These are phyloP conservation scores for Neofusicoccum cordaticola DNA, from an alignment of 2,329 filamentous ascomycete species.

Conservation along the genomic window DNA sequence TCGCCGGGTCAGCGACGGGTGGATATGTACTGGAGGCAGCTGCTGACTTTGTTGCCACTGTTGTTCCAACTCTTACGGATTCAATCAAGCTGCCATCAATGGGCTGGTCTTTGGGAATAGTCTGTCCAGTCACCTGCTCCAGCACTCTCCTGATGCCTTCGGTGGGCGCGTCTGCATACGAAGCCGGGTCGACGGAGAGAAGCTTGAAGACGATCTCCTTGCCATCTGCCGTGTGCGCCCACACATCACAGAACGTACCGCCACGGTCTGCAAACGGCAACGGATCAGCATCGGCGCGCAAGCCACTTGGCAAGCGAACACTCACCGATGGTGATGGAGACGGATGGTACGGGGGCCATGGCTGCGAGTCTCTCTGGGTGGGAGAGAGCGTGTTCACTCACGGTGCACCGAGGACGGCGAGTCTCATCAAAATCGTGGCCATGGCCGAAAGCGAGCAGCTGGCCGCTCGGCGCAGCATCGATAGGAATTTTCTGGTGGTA, in stretches of 20 bases:
- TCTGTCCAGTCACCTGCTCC: constrained; percentile 19
- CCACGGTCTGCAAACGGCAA: neutral
- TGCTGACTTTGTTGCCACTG: constrained; percentile 25
- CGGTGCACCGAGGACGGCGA: too few relatives aligned
- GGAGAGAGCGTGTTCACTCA: neutral
- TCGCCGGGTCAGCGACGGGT: constrained; percentile 19
- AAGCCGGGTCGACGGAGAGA: constrained; percentile 28
- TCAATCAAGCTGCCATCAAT: constrained; percentile 24
- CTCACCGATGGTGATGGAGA: constrained; percentile 16
- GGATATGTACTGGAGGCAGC: neutral
- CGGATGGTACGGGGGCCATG: neutral
- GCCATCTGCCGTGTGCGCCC: constrained; percentile 4
- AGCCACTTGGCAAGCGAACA: neutral
- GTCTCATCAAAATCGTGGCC: too few relatives aligned
- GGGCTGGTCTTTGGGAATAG: constrained; percentile 24
- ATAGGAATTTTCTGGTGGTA: too few relatives aligned
- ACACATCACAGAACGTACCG: constrained; percentile 16
- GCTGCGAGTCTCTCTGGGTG: neutral
- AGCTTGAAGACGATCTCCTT: constrained; percentile 29
- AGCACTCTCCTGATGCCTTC: constrained; percentile 34
- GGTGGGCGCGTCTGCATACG: constrained; percentile 32
- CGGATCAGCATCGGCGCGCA: neutral
- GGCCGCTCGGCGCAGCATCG: too few relatives aligned
- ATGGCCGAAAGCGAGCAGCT: too few relatives aligned
- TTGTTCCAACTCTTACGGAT: constrained; percentile 23